These are phyloP conservation scores for Cryomyces minteri DNA, from an alignment of 495 filamentous ascomycete species.

Conservation along the genomic window DNA sequence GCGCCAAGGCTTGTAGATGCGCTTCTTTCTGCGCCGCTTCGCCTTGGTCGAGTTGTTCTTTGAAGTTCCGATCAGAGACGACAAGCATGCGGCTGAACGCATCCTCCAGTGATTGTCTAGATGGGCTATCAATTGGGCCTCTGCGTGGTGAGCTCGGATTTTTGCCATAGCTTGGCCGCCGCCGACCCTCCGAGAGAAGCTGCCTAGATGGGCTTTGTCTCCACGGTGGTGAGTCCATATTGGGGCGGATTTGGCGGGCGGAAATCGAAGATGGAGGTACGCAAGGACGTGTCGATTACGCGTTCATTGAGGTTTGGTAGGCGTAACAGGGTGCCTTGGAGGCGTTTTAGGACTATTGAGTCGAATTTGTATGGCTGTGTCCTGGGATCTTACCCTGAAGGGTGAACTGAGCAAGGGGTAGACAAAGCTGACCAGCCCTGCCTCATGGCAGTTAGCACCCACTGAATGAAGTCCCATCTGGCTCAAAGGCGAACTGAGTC, in stretches of 20 bases:
- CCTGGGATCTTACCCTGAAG: too few species aligned
- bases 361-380: too few species aligned
- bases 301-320: too few species aligned
- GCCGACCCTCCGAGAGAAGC: neutral
- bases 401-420: too few species aligned
- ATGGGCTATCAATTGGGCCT: slow-evolving; percentile 4
- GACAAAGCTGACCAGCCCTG: neutral
- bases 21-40: slow-evolving; percentile 2
- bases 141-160: neutral
- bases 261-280: too few species aligned
- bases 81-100: slow-evolving; percentile 15
- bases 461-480: too few species aligned
- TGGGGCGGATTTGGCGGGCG: too few species aligned
- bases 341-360: too few species aligned
- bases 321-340: too few species aligned
- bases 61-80: slow-evolving; percentile 8
- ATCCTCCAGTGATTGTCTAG: slow-evolving; percentile 6
- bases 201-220: slow-evolving; percentile 4
- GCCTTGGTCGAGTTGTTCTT: slow-evolving; percentile 3
- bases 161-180: neutral
- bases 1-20: slow-evolving; percentile 4
- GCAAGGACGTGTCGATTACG: too few species aligned
- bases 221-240: neutral
- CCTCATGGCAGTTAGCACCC: too few species aligned
- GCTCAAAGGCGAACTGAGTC: too few species aligned